phyloP scores from a whole-genome alignment of 305 asterid species.

The Solanum aculeatissimum region DNA sequence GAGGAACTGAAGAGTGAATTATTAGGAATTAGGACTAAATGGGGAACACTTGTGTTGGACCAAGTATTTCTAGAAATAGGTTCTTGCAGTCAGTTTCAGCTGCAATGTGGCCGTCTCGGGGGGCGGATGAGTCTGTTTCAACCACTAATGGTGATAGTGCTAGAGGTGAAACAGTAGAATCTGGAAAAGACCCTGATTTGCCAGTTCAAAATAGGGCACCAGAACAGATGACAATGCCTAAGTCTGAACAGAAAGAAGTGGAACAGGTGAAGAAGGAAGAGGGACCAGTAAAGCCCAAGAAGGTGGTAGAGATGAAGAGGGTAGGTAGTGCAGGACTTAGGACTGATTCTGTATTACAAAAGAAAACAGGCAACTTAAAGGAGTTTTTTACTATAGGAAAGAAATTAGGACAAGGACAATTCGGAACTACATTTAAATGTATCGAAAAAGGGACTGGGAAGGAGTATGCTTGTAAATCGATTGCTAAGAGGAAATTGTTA shows the following conservation, averaged over 20 bases:
- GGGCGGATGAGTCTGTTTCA: conserved; percentile 18
- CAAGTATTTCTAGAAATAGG: conserved; percentile 35
- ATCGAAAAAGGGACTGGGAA: conserved; percentile 41
- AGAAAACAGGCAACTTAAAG: conserved; percentile 53
- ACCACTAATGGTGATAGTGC: conserved; percentile 25
- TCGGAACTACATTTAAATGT: conserved; percentile 55
- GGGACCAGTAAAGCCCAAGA: conserved; percentile 17
- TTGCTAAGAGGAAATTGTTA: conserved; percentile 65
- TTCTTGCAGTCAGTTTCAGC: conserved; percentile 56
- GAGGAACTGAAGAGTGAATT: neutral
- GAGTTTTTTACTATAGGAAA: conserved; percentile 51
- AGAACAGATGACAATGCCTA: conserved; percentile 25
- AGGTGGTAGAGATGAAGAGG: conserved; percentile 39
- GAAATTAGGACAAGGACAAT: conserved; percentile 77
- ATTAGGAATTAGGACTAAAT: conserved; percentile 10
- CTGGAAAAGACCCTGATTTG: conserved; percentile 18
- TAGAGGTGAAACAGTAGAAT: conserved; percentile 12
- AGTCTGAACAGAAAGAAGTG: neutral
- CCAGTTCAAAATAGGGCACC: conserved; percentile 53
- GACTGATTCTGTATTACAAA: conserved; percentile 39
- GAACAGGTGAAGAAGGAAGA: conserved; percentile 9
- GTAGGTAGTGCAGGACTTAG: conserved; percentile 60
- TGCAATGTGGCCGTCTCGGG: conserved; percentile 57
- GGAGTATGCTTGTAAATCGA: conserved; percentile 64
- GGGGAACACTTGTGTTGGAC: conserved; percentile 78